These are phyloP conservation scores for Nyctanthes arbortristis DNA, from an alignment of 257 asterid genomes.

Conservation along the genomic window DNA sequence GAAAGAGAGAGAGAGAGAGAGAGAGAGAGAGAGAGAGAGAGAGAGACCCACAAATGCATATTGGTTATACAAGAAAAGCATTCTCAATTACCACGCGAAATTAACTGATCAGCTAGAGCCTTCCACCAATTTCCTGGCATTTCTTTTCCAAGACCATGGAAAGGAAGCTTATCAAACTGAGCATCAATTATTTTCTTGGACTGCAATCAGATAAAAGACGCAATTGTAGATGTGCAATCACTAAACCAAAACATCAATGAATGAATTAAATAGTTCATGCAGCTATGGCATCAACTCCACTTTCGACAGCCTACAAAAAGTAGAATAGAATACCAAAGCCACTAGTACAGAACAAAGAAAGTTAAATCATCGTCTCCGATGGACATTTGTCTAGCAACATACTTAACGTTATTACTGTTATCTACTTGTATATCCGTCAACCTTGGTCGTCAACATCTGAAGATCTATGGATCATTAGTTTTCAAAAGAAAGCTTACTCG, in stretches of 20 bases:
- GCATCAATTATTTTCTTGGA: conserved; percentile 78
- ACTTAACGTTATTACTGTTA: background rate
- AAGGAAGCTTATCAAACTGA: conserved; percentile 79
- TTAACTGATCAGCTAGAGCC: conserved; percentile 74
- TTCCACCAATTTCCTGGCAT: conserved; percentile 95
- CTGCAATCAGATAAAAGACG: conserved; percentile 44
- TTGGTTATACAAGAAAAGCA: conserved; percentile 10
- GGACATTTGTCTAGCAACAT: background rate
- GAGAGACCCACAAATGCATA: background rate
- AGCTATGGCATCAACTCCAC: background rate
- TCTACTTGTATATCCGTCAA: background rate
- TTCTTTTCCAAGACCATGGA: conserved; percentile 91
- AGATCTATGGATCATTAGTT: conserved; percentile 16
- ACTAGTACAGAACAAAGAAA: conserved; percentile 10
- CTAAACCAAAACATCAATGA: conserved; percentile 11
- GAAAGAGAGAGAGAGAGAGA: too few relatives aligned
- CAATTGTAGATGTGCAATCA: conserved; percentile 14
- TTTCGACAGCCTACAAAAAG: conserved; percentile 2
- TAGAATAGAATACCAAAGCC: conserved; percentile 11
- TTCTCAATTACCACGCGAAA: conserved; percentile 58
- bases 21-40: too few relatives aligned
- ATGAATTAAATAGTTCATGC: conserved; percentile 13
- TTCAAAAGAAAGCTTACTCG: conserved; percentile 57
- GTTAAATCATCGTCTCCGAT: conserved; percentile 1
- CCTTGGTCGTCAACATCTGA: conserved; percentile 13